Evolutionary conservation across 768 basidiomycete genomes (phyloP).

Genomic region (Daedaleopsis nitida): DNA sequence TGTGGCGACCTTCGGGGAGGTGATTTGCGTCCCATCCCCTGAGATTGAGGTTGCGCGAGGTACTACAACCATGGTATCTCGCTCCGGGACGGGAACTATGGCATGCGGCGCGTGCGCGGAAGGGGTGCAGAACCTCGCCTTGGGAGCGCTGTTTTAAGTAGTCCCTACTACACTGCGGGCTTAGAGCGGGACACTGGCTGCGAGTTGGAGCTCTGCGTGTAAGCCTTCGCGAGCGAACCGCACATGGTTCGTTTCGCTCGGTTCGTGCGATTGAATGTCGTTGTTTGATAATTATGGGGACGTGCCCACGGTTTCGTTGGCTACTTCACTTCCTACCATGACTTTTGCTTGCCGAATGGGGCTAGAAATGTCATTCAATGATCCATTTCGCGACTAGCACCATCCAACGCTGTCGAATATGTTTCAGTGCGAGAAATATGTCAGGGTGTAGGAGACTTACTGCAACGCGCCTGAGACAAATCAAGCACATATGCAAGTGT

Average conservation of each 20-base stretch:
- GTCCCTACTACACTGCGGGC: not conserved
- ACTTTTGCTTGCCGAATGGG: no score
- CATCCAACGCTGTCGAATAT: no score
- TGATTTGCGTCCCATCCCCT: slow-evolving; percentile 1
- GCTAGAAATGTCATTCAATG: no score
- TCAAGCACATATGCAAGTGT: no score
- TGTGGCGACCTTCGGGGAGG: slow-evolving; percentile 17
- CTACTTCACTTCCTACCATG: no score
- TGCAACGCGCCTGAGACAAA: no score
- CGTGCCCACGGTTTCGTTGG: no score
- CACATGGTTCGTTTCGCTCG: not conserved
- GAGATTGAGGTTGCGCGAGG: slow-evolving; percentile 5
- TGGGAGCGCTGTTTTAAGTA: not conserved
- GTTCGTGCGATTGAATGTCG: not conserved
- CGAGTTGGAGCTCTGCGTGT: not conserved
- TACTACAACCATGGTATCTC: slow-evolving; percentile 11
- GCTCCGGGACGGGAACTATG: not conserved
- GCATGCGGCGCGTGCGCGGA: not conserved
- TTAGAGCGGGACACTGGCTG: not conserved
- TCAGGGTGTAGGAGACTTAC: no score
- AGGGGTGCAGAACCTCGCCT: not conserved
- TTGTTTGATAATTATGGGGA: not conserved
- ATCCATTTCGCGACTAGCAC: no score
- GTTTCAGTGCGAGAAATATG: no score
- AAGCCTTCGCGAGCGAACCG: not conserved